phyloP scores from a whole-genome alignment of 1,139 yeast genomes.

The Nakaseomyces glabratus region DNA sequence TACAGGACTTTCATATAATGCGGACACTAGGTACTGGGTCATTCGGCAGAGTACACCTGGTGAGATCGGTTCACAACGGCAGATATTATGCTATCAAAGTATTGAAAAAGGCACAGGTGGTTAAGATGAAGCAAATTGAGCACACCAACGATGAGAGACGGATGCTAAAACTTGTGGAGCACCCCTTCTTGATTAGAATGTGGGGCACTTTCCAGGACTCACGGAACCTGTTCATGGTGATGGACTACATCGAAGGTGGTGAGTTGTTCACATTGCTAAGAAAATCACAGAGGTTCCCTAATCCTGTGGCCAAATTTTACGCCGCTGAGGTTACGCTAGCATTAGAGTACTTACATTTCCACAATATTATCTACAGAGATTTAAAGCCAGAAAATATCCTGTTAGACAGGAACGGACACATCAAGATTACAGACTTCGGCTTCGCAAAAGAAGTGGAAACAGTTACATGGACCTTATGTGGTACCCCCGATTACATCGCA shows the following conservation, averaged over 20 bases:
- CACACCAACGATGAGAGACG: constrained; percentile 96
- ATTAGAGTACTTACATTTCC: constrained; percentile 81
- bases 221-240: constrained; percentile 83
- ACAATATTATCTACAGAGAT: constrained; percentile 90
- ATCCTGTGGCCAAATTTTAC: constrained; percentile 94
- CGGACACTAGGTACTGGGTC: constrained; percentile 96
- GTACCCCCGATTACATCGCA: constrained; percentile 97
- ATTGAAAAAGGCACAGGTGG: constrained; percentile 81
- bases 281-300: constrained; percentile 89
- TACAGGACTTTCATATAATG: constrained; percentile 83
- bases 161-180: constrained; percentile 87
- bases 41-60: constrained; percentile 92
- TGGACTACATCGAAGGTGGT: constrained; percentile 98
- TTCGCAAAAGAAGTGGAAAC: constrained; percentile 93
- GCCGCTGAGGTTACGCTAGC: constrained; percentile 95
- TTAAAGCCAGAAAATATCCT: constrained; percentile 96
- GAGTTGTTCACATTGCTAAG: constrained; percentile 82
- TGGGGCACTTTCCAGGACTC: constrained; percentile 99
- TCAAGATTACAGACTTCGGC: constrained; percentile 93
- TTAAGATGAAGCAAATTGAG: constrained; percentile 94
- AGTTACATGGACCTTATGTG: constrained; percentile 94
- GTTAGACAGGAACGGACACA: constrained; percentile 94
- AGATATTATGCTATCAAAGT: constrained; percentile 93
- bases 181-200: constrained; percentile 90
- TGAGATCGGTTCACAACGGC: constrained; percentile 85